Evolutionary conservation across 2,329 filamentous ascomycete genomes (phyloP).

Genomic region (Decorospora gaudefroyi): DNA sequence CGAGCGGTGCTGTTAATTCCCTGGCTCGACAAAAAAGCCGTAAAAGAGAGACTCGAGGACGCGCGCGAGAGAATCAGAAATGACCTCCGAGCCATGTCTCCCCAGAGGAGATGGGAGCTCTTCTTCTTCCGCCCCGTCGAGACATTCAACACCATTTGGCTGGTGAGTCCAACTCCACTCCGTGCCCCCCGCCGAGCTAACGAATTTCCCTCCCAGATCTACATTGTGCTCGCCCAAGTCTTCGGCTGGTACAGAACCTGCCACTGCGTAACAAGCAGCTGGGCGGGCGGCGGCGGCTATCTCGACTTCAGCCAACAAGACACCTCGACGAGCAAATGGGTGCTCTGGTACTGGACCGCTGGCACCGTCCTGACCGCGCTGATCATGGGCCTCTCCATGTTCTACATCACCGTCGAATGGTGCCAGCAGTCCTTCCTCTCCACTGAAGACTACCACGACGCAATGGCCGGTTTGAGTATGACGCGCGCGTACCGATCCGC

Average conservation of each 20-base stretch:
- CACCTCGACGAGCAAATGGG: slow-evolving; percentile 37
- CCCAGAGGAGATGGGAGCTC: slow-evolving; percentile 29
- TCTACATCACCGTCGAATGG: slow-evolving; percentile 49
- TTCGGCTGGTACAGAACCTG: slow-evolving; percentile 52
- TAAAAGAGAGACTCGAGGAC: slow-evolving; percentile 5
- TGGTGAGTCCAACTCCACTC: slow-evolving; percentile 22
- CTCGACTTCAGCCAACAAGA: slow-evolving; percentile 46
- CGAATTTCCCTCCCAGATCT: slow-evolving; percentile 5
- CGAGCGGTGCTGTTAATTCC: slow-evolving; percentile 9
- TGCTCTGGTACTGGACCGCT: slow-evolving; percentile 38
- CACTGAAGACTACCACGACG: slow-evolving; percentile 40
- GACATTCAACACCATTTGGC: slow-evolving; percentile 46
- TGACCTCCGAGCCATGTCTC: slow-evolving; percentile 17
- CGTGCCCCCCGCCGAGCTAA: neutral
- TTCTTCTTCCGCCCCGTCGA: slow-evolving; percentile 44
- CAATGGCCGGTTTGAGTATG: slow-evolving; percentile 30
- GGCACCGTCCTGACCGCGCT: slow-evolving; percentile 39
- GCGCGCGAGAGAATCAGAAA: slow-evolving; percentile 9
- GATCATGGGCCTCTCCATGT: slow-evolving; percentile 41
- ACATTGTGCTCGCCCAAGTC: slow-evolving; percentile 46
- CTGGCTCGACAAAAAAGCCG: slow-evolving; percentile 4
- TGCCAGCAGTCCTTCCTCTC: slow-evolving; percentile 46
- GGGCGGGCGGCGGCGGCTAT: slow-evolving; percentile 50
- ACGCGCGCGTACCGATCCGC: slow-evolving; percentile 32
- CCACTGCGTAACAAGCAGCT: slow-evolving; percentile 48